Conservation (phyloP, 2,329 filamentous ascomycete genomes). For the Pseudocercospora vitis region DNA sequence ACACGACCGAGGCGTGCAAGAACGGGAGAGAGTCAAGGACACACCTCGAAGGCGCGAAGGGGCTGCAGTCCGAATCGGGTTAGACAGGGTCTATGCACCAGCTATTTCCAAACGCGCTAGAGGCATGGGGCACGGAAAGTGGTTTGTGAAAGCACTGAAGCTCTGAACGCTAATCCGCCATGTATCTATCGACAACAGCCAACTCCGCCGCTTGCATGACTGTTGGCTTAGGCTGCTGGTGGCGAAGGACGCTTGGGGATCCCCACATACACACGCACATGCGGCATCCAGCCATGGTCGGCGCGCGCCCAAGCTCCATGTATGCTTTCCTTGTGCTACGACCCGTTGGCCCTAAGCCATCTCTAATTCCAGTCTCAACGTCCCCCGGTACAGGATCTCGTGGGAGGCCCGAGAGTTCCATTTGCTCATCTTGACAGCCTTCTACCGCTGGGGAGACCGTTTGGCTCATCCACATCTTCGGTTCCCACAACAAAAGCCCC, state of each 20-base stretch:
- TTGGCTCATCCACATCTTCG: not conserved
- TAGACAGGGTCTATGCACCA: constrained; percentile 6
- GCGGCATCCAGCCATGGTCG: constrained; percentile 6
- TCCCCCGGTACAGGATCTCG: constrained; percentile 12
- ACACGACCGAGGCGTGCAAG: too few relatives aligned
- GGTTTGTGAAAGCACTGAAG: constrained; percentile 12
- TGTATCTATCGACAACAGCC: constrained; percentile 14
- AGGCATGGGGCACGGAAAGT: not conserved
- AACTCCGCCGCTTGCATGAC: constrained; percentile 9
- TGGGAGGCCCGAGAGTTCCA: constrained; percentile 10
- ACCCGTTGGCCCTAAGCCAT: constrained; percentile 13
- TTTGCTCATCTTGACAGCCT: constrained; percentile 7
- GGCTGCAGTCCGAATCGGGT: not conserved
- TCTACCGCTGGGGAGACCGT: constrained; percentile 4
- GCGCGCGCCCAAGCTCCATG: constrained; percentile 16
- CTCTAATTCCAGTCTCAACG: constrained; percentile 14
- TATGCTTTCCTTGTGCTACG: constrained; percentile 12
- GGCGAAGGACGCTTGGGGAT: constrained; percentile 11
- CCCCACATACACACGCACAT: too few relatives aligned
- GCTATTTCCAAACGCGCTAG: constrained; percentile 9
- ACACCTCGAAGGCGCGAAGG: too few relatives aligned
- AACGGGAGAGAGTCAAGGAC: too few relatives aligned
- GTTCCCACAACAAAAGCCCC: not conserved
- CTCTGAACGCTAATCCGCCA: too few relatives aligned
- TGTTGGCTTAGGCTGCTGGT: constrained; percentile 9